These are phyloP conservation scores for Rhizopogon vulgaris DNA, from an alignment of 768 basidiomycete species.

Conservation along the genomic window DNA sequence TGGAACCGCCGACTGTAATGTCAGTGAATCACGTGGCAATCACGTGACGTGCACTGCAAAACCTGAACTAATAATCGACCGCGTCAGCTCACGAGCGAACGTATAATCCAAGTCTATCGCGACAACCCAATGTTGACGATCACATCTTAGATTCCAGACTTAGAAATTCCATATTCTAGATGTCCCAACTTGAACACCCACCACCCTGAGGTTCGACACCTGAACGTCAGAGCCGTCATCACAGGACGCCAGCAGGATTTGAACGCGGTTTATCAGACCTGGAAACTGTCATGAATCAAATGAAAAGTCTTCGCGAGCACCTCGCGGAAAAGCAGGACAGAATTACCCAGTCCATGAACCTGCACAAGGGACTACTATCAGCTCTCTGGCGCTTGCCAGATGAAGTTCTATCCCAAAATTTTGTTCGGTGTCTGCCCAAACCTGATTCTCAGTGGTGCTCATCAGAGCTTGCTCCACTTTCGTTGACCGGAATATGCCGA, in stretches of 20 bases:
- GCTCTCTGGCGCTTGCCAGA: slow-evolving; percentile 35
- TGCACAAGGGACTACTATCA: slow-evolving; percentile 17
- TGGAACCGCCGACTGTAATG: too few species aligned
- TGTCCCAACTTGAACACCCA: slow-evolving; percentile 5
- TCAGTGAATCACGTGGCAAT: too few species aligned
- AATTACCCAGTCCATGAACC: slow-evolving; percentile 10
- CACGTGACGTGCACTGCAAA: too few species aligned
- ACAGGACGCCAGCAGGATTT: slow-evolving; percentile 10
- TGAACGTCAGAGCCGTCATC: slow-evolving; percentile 8
- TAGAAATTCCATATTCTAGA: slow-evolving; percentile 14
- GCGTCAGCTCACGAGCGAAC: not conserved
- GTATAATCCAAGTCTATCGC: not conserved
- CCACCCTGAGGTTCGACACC: not conserved
- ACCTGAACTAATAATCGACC: too few species aligned
- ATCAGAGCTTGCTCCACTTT: slow-evolving; percentile 25
- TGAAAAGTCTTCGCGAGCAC: slow-evolving; percentile 7
- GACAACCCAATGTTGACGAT: not conserved
- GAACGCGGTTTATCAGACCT: slow-evolving; percentile 6
- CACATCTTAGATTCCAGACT: slow-evolving; percentile 8
- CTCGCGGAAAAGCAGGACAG: slow-evolving; percentile 12
- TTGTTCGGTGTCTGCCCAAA: slow-evolving; percentile 30
- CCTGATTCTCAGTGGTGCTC: slow-evolving; percentile 16
- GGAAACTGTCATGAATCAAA: slow-evolving; percentile 11
- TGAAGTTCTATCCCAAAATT: slow-evolving; percentile 43
- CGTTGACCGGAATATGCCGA: slow-evolving; percentile 34